Base-by-base conservation (phyloP, 2,329 filamentous ascomycete species). In the Talaromyces atroroseus region DNA sequence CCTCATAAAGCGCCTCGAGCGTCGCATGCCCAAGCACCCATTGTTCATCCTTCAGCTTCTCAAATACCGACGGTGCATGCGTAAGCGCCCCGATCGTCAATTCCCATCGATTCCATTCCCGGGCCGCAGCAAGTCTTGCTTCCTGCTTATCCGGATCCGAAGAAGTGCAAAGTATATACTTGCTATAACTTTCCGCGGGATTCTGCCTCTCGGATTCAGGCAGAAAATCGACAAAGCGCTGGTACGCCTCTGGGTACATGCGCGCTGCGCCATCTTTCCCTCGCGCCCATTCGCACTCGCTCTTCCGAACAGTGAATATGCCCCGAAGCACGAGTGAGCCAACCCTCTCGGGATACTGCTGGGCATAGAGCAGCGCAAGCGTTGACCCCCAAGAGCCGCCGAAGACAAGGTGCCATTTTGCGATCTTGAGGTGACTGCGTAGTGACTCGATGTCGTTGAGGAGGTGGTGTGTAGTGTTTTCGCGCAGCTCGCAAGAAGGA, bases 331-430 rank as follows among this genome's bases (percentile, higher is more conserved):
- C 68, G 5, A 79, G 60, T 8, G 70, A 70, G 1, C 71, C 60
- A 12, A 75, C 71, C 12, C 62, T 61, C 0, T 70, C 64, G 1
- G 77, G 72, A 36, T 78, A 70, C 0, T 68, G 68, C 59, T 79
- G 71, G 1, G 77, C 65, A 61, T 79, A 79, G 23, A 73, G 67
- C 0, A 79, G 65, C 0, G 74, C 65, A 16, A 79, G 68, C 0
- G 76, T 76, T 3, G 73, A 74, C 34, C 77, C 77, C 77, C 77
- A 79, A 1, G 76, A 78, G 1, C 76, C 76, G 40, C 77, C 77
- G 58, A 78, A 80, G 3, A 79, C 71, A 23, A 56, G 24, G 44
- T 73, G 68, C 77, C 76, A 79, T 62, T 76, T 76, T 7, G 62
- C 42, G 29, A 79, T 73, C 0, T 66, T 54, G 6, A 79, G 66